Conservation (phyloP, 306 rosid species). For the Herpetospermum pedunculosum region DNA sequence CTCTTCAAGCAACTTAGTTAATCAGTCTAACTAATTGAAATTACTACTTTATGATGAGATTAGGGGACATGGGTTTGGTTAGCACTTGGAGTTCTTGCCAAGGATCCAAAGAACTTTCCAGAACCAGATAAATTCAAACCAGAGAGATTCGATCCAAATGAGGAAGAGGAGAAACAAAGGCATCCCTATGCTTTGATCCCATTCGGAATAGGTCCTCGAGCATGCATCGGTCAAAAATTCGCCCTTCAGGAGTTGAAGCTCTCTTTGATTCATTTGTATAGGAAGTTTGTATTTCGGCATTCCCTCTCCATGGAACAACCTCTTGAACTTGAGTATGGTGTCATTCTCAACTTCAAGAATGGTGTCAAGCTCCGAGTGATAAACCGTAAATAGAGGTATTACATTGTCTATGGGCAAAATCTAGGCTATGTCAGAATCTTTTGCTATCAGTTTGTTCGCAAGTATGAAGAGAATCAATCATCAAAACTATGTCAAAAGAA, state of each 20-base stretch:
- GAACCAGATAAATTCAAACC: slow-evolving; percentile 93
- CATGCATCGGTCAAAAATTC: slow-evolving; percentile 85
- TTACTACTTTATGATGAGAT: neutral
- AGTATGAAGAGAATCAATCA: neutral
- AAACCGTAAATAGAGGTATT: slow-evolving; percentile 20
- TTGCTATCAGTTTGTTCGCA: neutral
- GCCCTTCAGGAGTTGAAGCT: slow-evolving; percentile 77
- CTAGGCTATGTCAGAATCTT: neutral
- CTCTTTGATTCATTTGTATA: slow-evolving; percentile 64
- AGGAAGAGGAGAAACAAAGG: slow-evolving; percentile 65
- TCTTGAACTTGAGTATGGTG: slow-evolving; percentile 67
- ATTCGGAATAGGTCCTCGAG: slow-evolving; percentile 84
- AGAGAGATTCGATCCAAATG: slow-evolving; percentile 72
- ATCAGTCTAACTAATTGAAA: neutral
- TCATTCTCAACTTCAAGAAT: slow-evolving; percentile 77
- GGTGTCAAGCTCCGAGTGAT: slow-evolving; percentile 63
- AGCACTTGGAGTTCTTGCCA: slow-evolving; percentile 79
- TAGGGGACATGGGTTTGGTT: slow-evolving; percentile 99
- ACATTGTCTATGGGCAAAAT: neutral
- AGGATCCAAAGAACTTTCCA: slow-evolving; percentile 70
- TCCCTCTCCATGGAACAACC: slow-evolving; percentile 80
- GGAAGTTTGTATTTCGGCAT: slow-evolving; percentile 59
- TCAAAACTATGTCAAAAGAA: neutral
- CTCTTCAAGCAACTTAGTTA: neutral
- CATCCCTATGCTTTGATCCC: slow-evolving; percentile 84